Evolutionary conservation across 2,329 filamentous ascomycete genomes (phyloP), one percentile per base, ranked within the genome.

Genomic region (Colletotrichum tanaceti): DNA sequence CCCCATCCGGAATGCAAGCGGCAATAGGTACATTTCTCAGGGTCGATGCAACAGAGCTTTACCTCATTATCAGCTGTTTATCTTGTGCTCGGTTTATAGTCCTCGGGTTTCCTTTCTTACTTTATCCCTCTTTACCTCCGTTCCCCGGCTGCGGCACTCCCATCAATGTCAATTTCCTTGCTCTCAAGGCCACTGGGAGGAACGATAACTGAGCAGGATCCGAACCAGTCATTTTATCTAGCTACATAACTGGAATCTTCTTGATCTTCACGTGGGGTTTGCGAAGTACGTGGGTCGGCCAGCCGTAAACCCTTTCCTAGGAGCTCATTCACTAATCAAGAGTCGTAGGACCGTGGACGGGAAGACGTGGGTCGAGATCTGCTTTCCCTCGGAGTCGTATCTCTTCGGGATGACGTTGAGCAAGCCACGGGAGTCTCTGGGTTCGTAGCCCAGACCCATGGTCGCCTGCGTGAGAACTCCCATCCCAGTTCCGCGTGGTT

Each of bases 401-500:
- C 76, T 64, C 65, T 71, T 73, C 1, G 74, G 74, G 5, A 79
- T 72, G 18, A 79, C 73, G 11, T 67, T 67, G 5, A 60, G 73
- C 63, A 72, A 54, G 35, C 78, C 79, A 35, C 80, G 70, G 2
- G 73, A 55, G 61, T 79, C 77, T 10, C 79, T 71, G 1, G 79
- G 79, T 63, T 81, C 79, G 65, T 73, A 80, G 52, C 82, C 80
- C 38, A 80, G 71, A 0, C 57, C 60, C 35, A 72, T 60, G 1
- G 72, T 58, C 2, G 74, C 73, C 5, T 65, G 16, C 0, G 44
- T 71, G 32, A 78, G 71, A 20, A 79, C 67, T 4, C 77, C 74
- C 20, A 73, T 35, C 0, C 79, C 79, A 78, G 75, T 2, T 72
- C 73, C 0, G 73, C 62, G 63, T 84, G 78, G 65, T 85, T 84